Evolutionary conservation across 176 grass and related monocot genomes (phyloP), one percentile per base, ranked within the genome.

Genomic region (Ensete glaucum): DNA sequence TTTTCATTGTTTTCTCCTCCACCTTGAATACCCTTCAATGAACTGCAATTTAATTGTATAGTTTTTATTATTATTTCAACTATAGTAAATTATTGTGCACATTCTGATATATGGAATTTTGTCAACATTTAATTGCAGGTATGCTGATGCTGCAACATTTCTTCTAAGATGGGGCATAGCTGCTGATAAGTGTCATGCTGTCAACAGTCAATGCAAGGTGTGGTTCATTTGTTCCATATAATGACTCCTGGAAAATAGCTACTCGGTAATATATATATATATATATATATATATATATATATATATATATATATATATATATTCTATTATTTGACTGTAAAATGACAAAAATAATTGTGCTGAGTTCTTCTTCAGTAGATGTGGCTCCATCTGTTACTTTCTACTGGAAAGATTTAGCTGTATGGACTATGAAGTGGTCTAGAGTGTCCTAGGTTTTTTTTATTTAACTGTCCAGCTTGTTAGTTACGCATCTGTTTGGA

Each of bases 151-250:
- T 53, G 91, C 95, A 52, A 71, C 95, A 70, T 89, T 88, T 67
- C 87, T 87, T 82, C 70, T 99, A 82, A 89, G 84, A 80, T 88
- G 86, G 65, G 95, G 95, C 74, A 69, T 89, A 25, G 91, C 91
- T 83, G 95, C 95, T 57, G 95, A 99, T 84, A 94, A 99, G 72
- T 91, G 88, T 78, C 89, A 88, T 88, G 91, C 95, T n/a, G 70
- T 86, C 22, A 89, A 99, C 76, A 99, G 95, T 79, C 95, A 99
- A 74, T 99, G 95, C 95, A 99, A 99, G 88, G 95, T 98, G 74
- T 75, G 58, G 51, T 24, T 64, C 48, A 12, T 65, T 15, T 62
- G 57, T 66, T 75, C 20, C 78, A 13, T 26, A 57, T 2, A 11
- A 59, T 83, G 27, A 54, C 67, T 85, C 43, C 65, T 62, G 15